Base-by-base conservation (phyloP, 129 eudicot species). In the Pulicaria dysenterica region DNA sequence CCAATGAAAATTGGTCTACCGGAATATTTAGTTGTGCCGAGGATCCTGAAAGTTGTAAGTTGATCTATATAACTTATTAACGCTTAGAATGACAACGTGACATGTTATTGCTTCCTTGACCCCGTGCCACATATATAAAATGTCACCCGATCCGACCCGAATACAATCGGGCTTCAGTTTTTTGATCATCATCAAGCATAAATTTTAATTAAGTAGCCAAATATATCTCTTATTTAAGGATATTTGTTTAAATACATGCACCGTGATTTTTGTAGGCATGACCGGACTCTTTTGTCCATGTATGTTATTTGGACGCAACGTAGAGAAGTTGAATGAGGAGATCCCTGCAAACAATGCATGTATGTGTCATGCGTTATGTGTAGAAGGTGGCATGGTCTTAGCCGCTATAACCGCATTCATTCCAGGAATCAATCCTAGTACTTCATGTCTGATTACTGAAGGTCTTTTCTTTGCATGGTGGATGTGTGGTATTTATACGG, bases 391-490 rank as follows among this genome's bases (percentile, higher is more conserved):
- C 57, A 77, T 89, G 77, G 73, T 81, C 38, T 78, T 89, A 37
- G 98, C 98, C 45, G 73, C 87, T 8, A 3, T 83, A 10, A 80
- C 80, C 2, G 89, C 92, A 13, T 34, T 84, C 14, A 39, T 73
- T 47, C 55, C 87, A 8, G 98, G 96, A 49, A 85, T 89, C 2
- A 90, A 87, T 59, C 98, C 95, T 2, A 78, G 85, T 14, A 89
- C 96, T 9, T 73, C 78, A 1, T 79, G 88, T 54, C 92, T 92
- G 47, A 72, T 89, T 19, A 74, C 83, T 10, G 98, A 89, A 73
- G 98, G 95, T 1, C 83, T 92, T 75, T 45, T 87, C 3, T 92
- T 89, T 24, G 84, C 89, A 70, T 92, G 98, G 98, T 92, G 98
- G 98, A 83, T 90, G 70, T 92, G 95, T 69, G 91, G 91, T 13